Percentiles rank a stretch among this genome's conserved stretches.
Conservation (phyloP, 345 rosid genomes). For the Physaria fendleri region DNA sequence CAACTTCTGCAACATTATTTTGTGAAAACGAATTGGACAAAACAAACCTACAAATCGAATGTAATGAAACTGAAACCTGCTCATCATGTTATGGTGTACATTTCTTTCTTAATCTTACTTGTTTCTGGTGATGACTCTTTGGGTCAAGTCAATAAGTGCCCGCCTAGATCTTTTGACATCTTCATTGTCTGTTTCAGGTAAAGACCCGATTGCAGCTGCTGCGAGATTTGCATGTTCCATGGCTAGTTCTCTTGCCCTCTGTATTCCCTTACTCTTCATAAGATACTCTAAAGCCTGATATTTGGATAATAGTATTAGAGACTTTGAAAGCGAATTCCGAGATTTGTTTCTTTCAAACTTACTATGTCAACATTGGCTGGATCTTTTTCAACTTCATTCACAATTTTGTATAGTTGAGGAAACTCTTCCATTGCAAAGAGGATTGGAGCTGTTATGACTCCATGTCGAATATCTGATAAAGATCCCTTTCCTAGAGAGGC, state of each 20-base stretch:
- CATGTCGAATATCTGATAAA: constrained; percentile 73
- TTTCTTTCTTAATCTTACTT: constrained; percentile 34
- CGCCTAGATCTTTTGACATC: constrained; percentile 69
- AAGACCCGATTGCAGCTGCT: constrained; percentile 58
- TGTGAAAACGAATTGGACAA: constrained; percentile 14
- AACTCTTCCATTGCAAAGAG: constrained; percentile 89
- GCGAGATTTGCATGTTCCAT: constrained; percentile 73
- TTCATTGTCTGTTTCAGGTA: constrained; percentile 67
- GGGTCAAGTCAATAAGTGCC: constrained; percentile 78
- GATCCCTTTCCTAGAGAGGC: constrained; percentile 95
- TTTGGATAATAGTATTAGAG: background rate
- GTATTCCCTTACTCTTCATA: constrained; percentile 86
- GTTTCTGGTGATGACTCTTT: constrained; percentile 68
- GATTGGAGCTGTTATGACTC: constrained; percentile 80
- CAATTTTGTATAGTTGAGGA: constrained; percentile 60
- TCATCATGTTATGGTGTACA: background rate
- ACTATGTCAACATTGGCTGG: constrained; percentile 58
- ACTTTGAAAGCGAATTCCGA: background rate
- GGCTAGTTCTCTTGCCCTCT: constrained; percentile 72
- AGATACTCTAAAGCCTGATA: constrained; percentile 78
- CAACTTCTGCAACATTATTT: constrained; percentile 15
- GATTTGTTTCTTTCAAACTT: constrained; percentile 21
- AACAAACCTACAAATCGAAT: constrained; percentile 21
- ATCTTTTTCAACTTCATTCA: constrained; percentile 50
- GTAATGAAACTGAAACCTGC: constrained; percentile 11